These are phyloP conservation scores for Ophiostoma perfectum DNA, from an alignment of 2,329 filamentous ascomycete species.

Conservation along the genomic window DNA sequence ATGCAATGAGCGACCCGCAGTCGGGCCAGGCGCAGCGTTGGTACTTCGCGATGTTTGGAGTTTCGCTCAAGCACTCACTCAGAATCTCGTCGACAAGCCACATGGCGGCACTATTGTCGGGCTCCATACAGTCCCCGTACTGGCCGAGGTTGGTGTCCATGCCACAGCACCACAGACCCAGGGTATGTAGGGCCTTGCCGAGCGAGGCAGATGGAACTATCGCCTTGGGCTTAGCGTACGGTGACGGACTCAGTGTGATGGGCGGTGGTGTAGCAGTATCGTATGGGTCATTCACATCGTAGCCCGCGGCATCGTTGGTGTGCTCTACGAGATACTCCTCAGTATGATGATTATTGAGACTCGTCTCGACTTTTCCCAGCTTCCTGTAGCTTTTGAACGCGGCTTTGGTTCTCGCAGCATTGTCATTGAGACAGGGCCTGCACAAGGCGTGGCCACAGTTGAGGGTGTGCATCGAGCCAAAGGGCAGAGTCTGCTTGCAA, in stretches of 20 bases:
- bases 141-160: constrained; percentile 7
- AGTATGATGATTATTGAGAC: too few relatives aligned
- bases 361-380: too few relatives aligned
- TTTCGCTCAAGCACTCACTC: not conserved
- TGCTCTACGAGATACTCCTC: too few relatives aligned
- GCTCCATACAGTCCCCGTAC: constrained; percentile 14
- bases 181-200: not conserved
- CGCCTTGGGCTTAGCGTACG: not conserved
- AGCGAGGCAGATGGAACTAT: not conserved
- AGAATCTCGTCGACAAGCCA: constrained; percentile 19
- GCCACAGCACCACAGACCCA: constrained; percentile 21
- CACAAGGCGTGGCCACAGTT: constrained; percentile 25
- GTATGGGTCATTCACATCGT: too few relatives aligned
- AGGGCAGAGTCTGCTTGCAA: not conserved
- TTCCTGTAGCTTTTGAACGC: not conserved
- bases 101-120: not conserved
- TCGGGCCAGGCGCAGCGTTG: constrained; percentile 24
- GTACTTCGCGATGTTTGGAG: not conserved
- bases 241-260: not conserved
- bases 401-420: not conserved
- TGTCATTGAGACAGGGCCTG: constrained; percentile 17
- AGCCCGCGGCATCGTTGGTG: too few relatives aligned
- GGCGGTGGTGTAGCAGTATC: not conserved
- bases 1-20: constrained; percentile 18
- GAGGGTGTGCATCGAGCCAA: constrained; percentile 15